These are phyloP conservation scores for Kodamaea anthophila DNA, from an alignment of 1,139 yeast species.

Conservation along the genomic window DNA sequence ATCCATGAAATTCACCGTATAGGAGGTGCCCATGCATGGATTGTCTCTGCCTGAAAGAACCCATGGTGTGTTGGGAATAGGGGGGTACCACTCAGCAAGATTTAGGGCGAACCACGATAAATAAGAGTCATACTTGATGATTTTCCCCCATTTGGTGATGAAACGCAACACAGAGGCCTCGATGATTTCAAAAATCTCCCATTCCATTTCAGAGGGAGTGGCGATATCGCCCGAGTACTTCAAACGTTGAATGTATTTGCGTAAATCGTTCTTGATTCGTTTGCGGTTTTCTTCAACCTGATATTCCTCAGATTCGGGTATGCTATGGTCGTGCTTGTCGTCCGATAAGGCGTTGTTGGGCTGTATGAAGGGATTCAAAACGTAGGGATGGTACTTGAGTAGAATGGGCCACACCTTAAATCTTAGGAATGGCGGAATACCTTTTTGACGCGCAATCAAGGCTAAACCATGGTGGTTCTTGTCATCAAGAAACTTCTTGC, in stretches of 20 bases:
- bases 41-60: constrained; percentile 40
- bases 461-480: constrained; percentile 68
- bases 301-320: constrained; percentile 8
- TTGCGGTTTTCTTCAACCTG: constrained; percentile 16
- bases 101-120: constrained; percentile 85
- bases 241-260: constrained; percentile 45
- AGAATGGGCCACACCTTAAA: constrained; percentile 81
- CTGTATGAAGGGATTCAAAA: constrained; percentile 62
- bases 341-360: constrained; percentile 36
- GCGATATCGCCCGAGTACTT: constrained; percentile 14
- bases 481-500: constrained; percentile 38
- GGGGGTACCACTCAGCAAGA: constrained; percentile 87
- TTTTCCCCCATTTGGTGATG: constrained; percentile 69
- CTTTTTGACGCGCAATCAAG: constrained; percentile 71
- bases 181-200: constrained; percentile 48
- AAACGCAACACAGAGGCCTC: constrained; percentile 61
- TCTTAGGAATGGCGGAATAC: constrained; percentile 79
- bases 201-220: constrained; percentile 35
- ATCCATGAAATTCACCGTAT: constrained; percentile 36
- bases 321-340: constrained; percentile 13
- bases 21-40: constrained; percentile 17
- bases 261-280: constrained; percentile 45
- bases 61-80: constrained; percentile 41
- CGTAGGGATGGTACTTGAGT: constrained; percentile 79
- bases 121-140: constrained; percentile 74